phyloP scores from a whole-genome alignment of 345 rosid species.

The Orychophragmus violaceus region DNA sequence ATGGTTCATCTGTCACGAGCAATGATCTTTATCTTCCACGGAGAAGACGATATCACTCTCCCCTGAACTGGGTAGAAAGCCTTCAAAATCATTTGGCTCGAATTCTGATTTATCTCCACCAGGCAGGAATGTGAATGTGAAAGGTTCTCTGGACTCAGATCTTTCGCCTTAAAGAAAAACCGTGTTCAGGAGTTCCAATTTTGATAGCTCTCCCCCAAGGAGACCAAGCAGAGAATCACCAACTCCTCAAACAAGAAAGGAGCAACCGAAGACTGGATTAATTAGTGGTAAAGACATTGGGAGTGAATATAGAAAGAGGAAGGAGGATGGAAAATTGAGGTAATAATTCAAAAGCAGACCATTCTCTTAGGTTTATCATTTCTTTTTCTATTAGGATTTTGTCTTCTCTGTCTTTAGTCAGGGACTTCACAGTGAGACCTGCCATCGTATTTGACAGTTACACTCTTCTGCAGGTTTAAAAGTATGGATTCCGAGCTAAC shows the following conservation, averaged over 20 bases:
- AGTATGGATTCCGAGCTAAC: constrained; percentile 63
- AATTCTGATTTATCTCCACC: constrained; percentile 36
- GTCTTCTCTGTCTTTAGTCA: not conserved
- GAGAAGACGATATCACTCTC: constrained; percentile 22
- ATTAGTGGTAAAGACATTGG: constrained; percentile 54
- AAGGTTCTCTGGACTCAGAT: constrained; percentile 33
- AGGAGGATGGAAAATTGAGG: constrained; percentile 51
- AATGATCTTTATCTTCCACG: constrained; percentile 20
- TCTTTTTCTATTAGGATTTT: not conserved
- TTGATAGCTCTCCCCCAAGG: constrained; percentile 54
- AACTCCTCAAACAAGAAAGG: constrained; percentile 33
- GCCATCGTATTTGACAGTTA: not conserved
- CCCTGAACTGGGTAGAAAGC: constrained; percentile 12
- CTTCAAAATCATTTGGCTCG: not conserved
- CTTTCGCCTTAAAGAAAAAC: constrained; percentile 47
- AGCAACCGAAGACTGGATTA: constrained; percentile 51
- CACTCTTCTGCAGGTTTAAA: constrained; percentile 41
- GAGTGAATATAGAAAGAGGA: constrained; percentile 49
- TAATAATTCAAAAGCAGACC: constrained; percentile 14
- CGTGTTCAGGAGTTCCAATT: constrained; percentile 17
- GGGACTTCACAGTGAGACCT: not conserved
- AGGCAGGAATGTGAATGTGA: constrained; percentile 5
- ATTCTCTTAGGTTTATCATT: too few species aligned
- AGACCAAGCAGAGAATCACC: constrained; percentile 36
- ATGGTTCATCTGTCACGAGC: constrained; percentile 13